Evolutionary conservation across 1,284 basidiomycete genomes (phyloP).

Genomic region (Marasmius fiardii): DNA sequence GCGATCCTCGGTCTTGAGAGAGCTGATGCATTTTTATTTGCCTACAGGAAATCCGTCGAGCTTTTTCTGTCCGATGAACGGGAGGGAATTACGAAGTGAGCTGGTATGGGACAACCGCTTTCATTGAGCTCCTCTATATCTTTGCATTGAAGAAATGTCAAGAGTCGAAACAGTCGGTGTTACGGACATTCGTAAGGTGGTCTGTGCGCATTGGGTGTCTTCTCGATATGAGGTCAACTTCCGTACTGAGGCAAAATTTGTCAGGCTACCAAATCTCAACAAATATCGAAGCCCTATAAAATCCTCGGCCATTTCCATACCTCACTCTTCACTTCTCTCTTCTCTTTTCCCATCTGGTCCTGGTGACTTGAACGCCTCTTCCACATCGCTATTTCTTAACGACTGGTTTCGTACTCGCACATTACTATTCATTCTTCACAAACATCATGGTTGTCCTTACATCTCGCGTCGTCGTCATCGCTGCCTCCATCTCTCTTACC

Average conservation of each 20-base stretch:
- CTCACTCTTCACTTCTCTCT: conserved; percentile 16
- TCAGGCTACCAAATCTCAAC: background rate
- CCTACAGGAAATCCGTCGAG: too few species aligned
- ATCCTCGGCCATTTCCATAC: conserved; percentile 2
- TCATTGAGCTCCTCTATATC: background rate
- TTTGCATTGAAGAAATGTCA: background rate
- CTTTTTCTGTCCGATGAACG: too few species aligned
- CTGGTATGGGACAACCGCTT: too few species aligned
- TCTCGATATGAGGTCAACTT: background rate
- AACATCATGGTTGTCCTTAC: conserved; percentile 44
- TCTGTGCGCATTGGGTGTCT: too few species aligned
- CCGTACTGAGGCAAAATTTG: conserved; percentile 6
- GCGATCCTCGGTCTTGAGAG: too few species aligned
- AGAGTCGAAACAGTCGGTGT: background rate
- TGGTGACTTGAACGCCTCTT: conserved; percentile 13
- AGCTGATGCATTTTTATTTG: too few species aligned
- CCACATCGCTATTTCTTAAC: conserved; percentile 14
- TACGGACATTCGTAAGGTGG: conserved; percentile 4
- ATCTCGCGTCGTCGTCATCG: conserved; percentile 41
- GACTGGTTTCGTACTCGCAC: conserved; percentile 11
- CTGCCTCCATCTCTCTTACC: conserved; percentile 39
- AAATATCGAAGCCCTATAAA: conserved; percentile 13
- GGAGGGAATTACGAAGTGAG: too few species aligned
- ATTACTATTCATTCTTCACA: conserved; percentile 14
- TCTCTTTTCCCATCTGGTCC: conserved; percentile 7